Evolutionary conservation across 2,329 filamentous ascomycete species (phyloP), one percentile per base, ranked within the genome.

Genomic region (Fonsecaea pugnacius): DNA sequence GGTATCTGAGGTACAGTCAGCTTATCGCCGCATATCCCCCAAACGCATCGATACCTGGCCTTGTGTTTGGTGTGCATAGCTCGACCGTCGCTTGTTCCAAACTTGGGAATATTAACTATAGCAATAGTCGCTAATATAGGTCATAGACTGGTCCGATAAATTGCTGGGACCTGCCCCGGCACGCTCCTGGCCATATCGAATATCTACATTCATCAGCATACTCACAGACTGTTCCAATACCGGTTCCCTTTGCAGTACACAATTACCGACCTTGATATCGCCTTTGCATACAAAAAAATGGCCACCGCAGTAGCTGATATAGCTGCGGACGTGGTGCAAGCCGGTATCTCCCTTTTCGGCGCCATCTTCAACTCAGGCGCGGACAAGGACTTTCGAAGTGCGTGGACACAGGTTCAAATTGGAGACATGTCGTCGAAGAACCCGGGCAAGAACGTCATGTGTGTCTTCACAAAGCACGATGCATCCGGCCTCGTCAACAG

Each of bases 381-480:
- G 9, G 60, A 62, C 12, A 40, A 62, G 35, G 33, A 57, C 18
- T 62, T 51, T 33, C 60, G 60, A 21, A 57, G 43, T 27, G 24
- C 38, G 14, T 62, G 60, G 60, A 62, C 60, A 14, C 60, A 57
- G n/a, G 43, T 40, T 8, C 51, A 57, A 33, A 30, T 56, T 3
- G 60, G 52, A 21, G 35, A 43, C 52, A 27, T 62, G 16, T 16
- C 51, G 33, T 38, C 60, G 5, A 54, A 35, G 6, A 62, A 62
- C 40, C 60, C 60, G 8, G 36, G 53, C 3, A 62, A 62, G 52
- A 62, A 62, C 18, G 48, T 62, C 33, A 62, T 62, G 60, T 30
- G 58, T 14, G 52, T 62, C n/a, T 62, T 46, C 53, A 46, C 53
- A n/a, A 50, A 62, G 18, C 60, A 62, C 27, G 60, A 62, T 43